Evolutionary conservation across 192 early-diverging fungal genomes (phyloP), one percentile per base, ranked within the genome.

Genomic region (Phlyctochytrium planicorne): DNA sequence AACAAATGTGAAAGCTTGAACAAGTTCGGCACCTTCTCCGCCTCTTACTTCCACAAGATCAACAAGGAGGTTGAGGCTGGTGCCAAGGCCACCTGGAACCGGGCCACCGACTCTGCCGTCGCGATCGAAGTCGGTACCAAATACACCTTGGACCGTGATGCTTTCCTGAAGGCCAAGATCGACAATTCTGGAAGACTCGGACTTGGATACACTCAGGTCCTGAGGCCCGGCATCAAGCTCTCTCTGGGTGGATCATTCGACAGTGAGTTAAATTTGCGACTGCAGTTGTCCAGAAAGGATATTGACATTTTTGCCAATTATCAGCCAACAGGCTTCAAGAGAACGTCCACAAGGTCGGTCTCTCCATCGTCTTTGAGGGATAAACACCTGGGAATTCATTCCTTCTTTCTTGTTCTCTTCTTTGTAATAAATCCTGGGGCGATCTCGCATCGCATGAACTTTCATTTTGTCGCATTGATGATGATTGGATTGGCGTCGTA

Each of bases 31-130:
- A 72, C 87, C 73, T 95, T 93, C 84, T 81, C 95, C 68, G 91
- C 94, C 59, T 91, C 94, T 12, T 96, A 96, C 91, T 97, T 91
- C 91, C 97, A 99, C 86, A 91, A 92, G 68, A 92, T 99, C 63
- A 91, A 85, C 76, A 60, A 84, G 66, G 86, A 90, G 59, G 88
- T 98, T 72, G 95, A 99, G 83, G 95, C 94, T 66, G 95, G 94
- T 78, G 96, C 90, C 65, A 91, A 91, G 75, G 94, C 96, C 62
- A 83, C 89, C 69, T 99, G 93, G 89, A 86, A 90, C 78, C 88
- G 87, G 81, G 82, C 86, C 73, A 77, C 85, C 56, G 82, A 86
- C 69, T 75, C 77, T 57, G 73, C 80, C 66, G 91, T 93, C 73
- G 80, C 86, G 68, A 84, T 96, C 14, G 96, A 98, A 83, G 87